Evolutionary conservation across 202 grass and related monocot species (phyloP), one percentile per base, ranked within the genome.

Genomic region (Saccharum hybrid): DNA sequence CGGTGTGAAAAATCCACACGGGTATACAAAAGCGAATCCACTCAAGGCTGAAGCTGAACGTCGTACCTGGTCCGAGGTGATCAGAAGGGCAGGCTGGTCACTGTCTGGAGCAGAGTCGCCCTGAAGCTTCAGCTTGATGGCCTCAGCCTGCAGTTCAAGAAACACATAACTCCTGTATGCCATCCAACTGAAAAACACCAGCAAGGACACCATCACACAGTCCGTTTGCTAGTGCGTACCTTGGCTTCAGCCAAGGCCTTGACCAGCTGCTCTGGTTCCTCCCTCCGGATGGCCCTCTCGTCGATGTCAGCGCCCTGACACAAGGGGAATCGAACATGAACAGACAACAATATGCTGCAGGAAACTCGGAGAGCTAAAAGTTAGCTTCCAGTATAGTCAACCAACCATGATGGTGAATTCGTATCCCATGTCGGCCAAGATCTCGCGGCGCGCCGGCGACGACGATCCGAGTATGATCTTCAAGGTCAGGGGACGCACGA

Each of bases 401-500:
- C 14, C 30, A 5, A 93, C 87, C 91, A 87, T 82, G 87, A 90
- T 63, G 38, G 82, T 81, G 72, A 94, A 94, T 4, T 87, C 60
- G 40, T 89, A 90, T 59, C 87, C 89, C 89, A 94, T 94, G 11
- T 90, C 81, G 11, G 73, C 68, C 83, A 94, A 31, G 80, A 94
- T 90, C 34, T 80, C 77, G 67, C 84, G 87, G 63, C 89, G 87
- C 22, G 92, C 89, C 18, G 87, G 89, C 22, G 92, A 94, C 49
- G 87, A 91, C 37, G 92, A 92, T 8, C 89, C 92, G 11, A 94
- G 79, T 56, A 94, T 90, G 62, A 92, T 15, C 92, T 94, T 82
- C 54, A 65, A 40, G 10, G n/a, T 2, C 4, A 63, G 60, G 60
- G 4, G 0, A 13, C 1, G 10, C 60, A 6, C 23, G 0, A 63